phyloP scores from a whole-genome alignment of 257 asterid genomes.

The Striga asiatica region DNA sequence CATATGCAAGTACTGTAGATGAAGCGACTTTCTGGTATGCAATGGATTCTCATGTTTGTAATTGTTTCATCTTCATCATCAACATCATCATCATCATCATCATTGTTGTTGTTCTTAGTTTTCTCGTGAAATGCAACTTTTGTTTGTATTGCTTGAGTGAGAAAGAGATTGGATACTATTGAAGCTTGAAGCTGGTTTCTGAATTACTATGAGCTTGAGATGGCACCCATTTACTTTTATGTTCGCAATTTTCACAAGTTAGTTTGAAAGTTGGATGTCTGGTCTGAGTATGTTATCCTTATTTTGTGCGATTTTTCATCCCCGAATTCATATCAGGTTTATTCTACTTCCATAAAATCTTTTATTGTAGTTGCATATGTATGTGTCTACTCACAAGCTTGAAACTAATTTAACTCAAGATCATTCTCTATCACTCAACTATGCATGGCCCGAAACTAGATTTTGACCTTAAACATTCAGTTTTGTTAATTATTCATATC shows the following conservation, averaged over 20 bases:
- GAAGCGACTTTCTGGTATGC: slow-evolving; percentile 89
- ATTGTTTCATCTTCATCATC: no score
- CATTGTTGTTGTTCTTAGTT: neutral
- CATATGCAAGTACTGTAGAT: slow-evolving; percentile 96
- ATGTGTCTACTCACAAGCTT: no score
- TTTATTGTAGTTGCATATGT: no score
- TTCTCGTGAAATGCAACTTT: neutral
- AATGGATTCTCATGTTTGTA: neutral
- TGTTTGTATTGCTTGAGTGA: slow-evolving; percentile 13
- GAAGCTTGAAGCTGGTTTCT: neutral
- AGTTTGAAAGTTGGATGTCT: neutral
- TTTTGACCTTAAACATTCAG: neutral
- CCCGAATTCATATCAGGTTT: no score
- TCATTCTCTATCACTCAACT: neutral
- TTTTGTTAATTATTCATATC: neutral
- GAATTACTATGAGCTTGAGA: neutral
- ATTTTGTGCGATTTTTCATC: no score
- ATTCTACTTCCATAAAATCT: no score
- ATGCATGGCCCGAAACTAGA: neutral
- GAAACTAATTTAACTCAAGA: neutral
- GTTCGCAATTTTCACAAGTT: neutral
- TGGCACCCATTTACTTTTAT: neutral
- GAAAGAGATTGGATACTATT: neutral
- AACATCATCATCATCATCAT: no score
- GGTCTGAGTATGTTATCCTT: no score